phyloP scores from a whole-genome alignment of 495 filamentous ascomycete genomes.

The Penicillium arizonense region DNA sequence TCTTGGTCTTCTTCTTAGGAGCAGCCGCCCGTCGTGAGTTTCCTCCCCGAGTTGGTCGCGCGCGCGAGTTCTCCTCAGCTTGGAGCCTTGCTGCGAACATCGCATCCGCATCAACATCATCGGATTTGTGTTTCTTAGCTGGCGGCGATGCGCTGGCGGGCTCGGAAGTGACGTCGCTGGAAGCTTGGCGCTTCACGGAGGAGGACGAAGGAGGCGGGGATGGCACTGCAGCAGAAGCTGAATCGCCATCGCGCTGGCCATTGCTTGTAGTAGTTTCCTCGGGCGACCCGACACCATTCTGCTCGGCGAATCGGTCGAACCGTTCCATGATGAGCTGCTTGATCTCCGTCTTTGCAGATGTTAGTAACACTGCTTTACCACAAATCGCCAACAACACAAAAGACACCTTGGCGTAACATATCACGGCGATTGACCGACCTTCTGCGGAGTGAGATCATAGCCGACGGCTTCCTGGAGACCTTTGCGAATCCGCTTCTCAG shows the following conservation, averaged over 20 bases:
- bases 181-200: conserved; percentile 55
- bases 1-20: conserved; percentile 63
- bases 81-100: conserved; percentile 83
- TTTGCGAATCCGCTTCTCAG: conserved; percentile 88
- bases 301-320: conserved; percentile 74
- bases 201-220: conserved; percentile 52
- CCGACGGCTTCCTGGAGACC: conserved; percentile 72
- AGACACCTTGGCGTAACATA: background rate
- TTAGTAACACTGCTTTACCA: conserved; percentile 3
- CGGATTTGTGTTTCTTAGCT: conserved; percentile 56
- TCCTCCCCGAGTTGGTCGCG: conserved; percentile 68
- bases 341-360: conserved; percentile 61
- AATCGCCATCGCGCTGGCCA: conserved; percentile 34
- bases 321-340: conserved; percentile 83
- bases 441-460: conserved; percentile 82
- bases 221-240: conserved; percentile 39
- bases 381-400: background rate
- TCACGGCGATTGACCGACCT: conserved; percentile 54
- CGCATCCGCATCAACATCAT: conserved; percentile 73
- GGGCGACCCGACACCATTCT: conserved; percentile 37
- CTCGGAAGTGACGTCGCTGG: conserved; percentile 50
- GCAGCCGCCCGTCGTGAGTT: conserved; percentile 55
- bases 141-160: conserved; percentile 42
- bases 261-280: conserved; percentile 41
- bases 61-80: conserved; percentile 81